phyloP scores from a whole-genome alignment of 345 rosid genomes.

The Nasturtium officinale region DNA sequence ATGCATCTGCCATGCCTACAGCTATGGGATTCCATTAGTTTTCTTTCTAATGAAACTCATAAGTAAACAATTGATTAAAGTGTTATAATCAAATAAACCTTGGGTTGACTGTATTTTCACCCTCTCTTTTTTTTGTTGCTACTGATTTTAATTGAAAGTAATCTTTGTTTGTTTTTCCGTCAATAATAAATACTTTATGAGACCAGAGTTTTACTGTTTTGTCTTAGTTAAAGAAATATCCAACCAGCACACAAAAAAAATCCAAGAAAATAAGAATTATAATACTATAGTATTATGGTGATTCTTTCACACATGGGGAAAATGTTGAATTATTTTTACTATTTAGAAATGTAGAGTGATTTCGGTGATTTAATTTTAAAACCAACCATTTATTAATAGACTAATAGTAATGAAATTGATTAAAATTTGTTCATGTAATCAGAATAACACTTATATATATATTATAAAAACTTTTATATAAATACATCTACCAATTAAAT shows the following conservation, averaged over 20 bases:
- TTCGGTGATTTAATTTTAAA: too few species aligned
- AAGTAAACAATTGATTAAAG: not conserved
- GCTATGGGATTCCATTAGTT: constrained; percentile 26
- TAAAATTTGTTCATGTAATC: not conserved
- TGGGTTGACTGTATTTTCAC: constrained; percentile 22
- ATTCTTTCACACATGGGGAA: not conserved
- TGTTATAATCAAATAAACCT: constrained; percentile 7
- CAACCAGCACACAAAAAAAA: not conserved
- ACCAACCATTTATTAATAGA: not conserved
- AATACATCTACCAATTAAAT: not conserved
- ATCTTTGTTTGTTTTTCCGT: not conserved
- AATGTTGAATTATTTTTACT: not conserved
- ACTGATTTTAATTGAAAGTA: not conserved
- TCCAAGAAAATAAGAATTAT: not conserved
- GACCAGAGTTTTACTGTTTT: not conserved
- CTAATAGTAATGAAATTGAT: too few species aligned
- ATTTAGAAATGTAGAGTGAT: not conserved
- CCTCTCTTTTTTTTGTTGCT: not conserved
- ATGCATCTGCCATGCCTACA: not conserved
- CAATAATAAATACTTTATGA: not conserved
- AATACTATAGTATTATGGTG: not conserved
- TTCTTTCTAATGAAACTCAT: not conserved
- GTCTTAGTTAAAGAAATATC: not conserved
- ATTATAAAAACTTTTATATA: too few species aligned
- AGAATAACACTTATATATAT: not conserved